phyloP scores from a whole-genome alignment of 2,329 filamentous ascomycete species.

The Colletotrichum abscissum region DNA sequence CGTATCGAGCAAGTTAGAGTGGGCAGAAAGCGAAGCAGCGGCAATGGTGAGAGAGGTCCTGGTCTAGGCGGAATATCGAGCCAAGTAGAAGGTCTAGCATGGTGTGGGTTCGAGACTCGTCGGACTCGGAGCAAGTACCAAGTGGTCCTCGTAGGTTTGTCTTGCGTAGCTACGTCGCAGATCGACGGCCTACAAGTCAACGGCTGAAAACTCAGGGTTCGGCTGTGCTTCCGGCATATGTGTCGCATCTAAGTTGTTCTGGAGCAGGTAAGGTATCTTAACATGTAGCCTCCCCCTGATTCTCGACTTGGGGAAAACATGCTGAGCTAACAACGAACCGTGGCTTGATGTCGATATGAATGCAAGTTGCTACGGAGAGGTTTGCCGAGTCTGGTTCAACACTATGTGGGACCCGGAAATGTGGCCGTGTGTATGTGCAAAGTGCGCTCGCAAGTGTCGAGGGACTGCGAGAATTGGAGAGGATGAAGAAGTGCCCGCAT shows the following conservation, averaged over 20 bases:
- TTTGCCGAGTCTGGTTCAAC: not conserved
- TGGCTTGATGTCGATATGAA: not conserved
- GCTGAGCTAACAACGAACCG: not conserved
- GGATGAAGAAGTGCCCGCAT: not conserved
- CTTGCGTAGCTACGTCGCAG: not conserved
- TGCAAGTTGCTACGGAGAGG: not conserved
- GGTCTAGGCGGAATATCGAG: not conserved
- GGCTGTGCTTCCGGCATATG: conserved; percentile 23
- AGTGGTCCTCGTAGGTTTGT: no score
- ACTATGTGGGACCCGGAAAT: not conserved
- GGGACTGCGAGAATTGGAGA: not conserved
- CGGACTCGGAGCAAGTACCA: not conserved
- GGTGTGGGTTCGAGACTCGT: not conserved
- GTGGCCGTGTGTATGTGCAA: not conserved
- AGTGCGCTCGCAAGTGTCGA: not conserved
- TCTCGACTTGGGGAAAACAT: not conserved
- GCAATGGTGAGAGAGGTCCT: no score
- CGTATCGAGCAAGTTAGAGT: not conserved
- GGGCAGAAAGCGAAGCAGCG: not conserved
- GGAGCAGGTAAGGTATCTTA: not conserved
- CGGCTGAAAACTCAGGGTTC: conserved; percentile 3
- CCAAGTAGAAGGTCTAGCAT: not conserved
- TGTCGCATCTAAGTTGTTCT: conserved; percentile 17
- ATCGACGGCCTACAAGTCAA: not conserved
- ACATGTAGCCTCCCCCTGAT: not conserved